Conservation (phyloP, 495 filamentous ascomycete species). For the Podospora pseudopauciseta region DNA sequence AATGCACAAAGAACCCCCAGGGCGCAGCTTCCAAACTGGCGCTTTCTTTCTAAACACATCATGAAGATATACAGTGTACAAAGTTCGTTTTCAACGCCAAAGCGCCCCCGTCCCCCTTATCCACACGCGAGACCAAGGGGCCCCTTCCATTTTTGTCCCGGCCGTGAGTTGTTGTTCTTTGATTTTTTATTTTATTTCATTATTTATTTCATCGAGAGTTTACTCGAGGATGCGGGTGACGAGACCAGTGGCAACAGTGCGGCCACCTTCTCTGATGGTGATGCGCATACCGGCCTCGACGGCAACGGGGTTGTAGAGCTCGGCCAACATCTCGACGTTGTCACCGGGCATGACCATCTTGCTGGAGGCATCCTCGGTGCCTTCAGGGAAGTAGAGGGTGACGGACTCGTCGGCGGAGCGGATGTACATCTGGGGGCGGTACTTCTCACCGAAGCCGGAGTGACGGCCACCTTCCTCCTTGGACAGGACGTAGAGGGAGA, state of each 20-base stretch:
- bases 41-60: conserved; percentile 21
- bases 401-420: conserved; percentile 90
- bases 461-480: conserved; percentile 98
- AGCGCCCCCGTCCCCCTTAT: conserved; percentile 12
- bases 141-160: background rate
- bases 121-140: conserved; percentile 4
- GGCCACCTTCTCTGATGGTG: conserved; percentile 94
- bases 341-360: conserved; percentile 95
- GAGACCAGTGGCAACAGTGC: conserved; percentile 88
- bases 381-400: conserved; percentile 77
- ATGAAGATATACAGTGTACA: conserved; percentile 24
- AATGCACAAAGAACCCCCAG: conserved; percentile 17
- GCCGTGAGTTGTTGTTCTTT: conserved; percentile 7
- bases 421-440: conserved; percentile 92
- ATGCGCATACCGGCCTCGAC: conserved; percentile 87
- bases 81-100: conserved; percentile 14
- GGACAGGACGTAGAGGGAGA: conserved; percentile 91
- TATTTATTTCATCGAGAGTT: conserved; percentile 14
- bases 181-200: conserved; percentile 5
- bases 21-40: conserved; percentile 10
- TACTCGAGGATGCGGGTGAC: conserved; percentile 80
- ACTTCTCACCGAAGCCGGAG: conserved; percentile 89
- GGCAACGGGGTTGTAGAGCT: conserved; percentile 75
- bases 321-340: conserved; percentile 93
- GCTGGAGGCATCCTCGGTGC: conserved; percentile 56